Base-by-base conservation (phyloP, 2,329 filamentous ascomycete species). In the Cordyceps cicadae region DNA sequence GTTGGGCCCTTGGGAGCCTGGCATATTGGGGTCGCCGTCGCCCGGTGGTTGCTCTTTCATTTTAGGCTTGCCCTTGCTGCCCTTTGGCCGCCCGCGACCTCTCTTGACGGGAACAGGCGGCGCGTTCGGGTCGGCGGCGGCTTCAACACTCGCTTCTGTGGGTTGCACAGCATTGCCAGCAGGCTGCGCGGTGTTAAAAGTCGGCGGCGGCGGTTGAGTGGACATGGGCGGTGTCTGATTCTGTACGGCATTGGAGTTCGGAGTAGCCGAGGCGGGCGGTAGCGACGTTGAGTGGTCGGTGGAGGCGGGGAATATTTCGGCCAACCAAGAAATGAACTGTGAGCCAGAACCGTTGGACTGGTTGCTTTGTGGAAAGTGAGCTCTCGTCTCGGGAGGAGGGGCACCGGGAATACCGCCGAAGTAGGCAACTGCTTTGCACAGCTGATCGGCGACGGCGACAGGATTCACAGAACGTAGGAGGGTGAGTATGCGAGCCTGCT, bases 401-500 rank as follows among this genome's bases (percentile, higher is more conserved):
- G 78, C 79, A 32, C 79, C 80, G 43, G 83, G 81, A 51, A 82
- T 77, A 29, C 84, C 83, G 8, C 85, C 84, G 70, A 87, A 87
- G 65, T 84, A 86, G n/a, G 81, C 78, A 59, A 87, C 68, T 2
- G 82, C 84, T 65, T 81, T 86, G 67, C 82, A 86, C 39, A 87
- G 74, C 66, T 85, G 83, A 62, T 87, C 83, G 21, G 86, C 83
- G 0, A 87, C 81, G 3, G 77, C 73, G 9, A 77, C 66, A 11
- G 84, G 84, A 64, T 82, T 77, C 12, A 87, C 71, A 48, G 76
- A 81, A 53, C 80, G 77, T 21, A 87, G 70, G 14, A 87, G 72
- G 5, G 79, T 81, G 51, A 87, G 72, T 2, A 87, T 72, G 34
- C 85, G 79, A 62, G 81, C 80, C 67, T 87, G 84, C 66, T 87